These are phyloP conservation scores for Aspergillus ellipticus DNA, from an alignment of 495 filamentous ascomycete species.

Conservation along the genomic window DNA sequence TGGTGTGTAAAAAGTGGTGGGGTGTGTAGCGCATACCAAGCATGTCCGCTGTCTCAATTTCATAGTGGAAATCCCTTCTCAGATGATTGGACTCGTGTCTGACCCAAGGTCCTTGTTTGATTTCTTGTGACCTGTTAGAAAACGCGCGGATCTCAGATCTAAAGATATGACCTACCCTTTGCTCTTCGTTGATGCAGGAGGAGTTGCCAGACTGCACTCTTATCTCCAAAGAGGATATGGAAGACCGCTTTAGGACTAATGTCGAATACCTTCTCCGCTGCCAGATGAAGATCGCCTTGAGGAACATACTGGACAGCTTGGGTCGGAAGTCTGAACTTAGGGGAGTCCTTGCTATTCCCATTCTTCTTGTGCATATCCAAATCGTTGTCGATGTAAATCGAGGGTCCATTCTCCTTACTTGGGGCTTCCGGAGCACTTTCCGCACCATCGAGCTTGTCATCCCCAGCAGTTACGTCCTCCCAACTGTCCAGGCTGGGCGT, in stretches of 20 bases:
- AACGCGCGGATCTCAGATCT: not conserved
- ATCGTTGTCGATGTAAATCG: conserved; percentile 60
- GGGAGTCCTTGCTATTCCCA: conserved; percentile 48
- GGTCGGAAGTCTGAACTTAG: conserved; percentile 80
- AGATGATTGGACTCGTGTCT: conserved; percentile 63
- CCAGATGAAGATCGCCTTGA: conserved; percentile 66
- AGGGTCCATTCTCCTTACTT: conserved; percentile 53
- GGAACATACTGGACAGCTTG: conserved; percentile 82
- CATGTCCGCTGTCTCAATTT: conserved; percentile 63
- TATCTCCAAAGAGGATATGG: conserved; percentile 94
- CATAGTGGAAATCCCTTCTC: conserved; percentile 74
- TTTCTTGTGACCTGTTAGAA: conserved; percentile 38
- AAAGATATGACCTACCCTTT: conserved; percentile 42
- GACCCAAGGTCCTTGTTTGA: conserved; percentile 84
- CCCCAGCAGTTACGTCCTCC: conserved; percentile 78
- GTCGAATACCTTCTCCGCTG: conserved; percentile 74
- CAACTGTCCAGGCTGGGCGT: conserved; percentile 84
- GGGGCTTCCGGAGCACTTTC: conserved; percentile 26
- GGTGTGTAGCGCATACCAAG: conserved; percentile 48
- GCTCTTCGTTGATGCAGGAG: conserved; percentile 83
- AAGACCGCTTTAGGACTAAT: conserved; percentile 90
- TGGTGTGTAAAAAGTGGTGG: not conserved
- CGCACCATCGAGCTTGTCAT: conserved; percentile 26
- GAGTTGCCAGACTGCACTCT: conserved; percentile 87
- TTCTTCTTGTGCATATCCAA: conserved; percentile 48